These are phyloP conservation scores for Musa schizocarpa DNA, from an alignment of 176 grass and related monocot genomes.

Conservation along the genomic window DNA sequence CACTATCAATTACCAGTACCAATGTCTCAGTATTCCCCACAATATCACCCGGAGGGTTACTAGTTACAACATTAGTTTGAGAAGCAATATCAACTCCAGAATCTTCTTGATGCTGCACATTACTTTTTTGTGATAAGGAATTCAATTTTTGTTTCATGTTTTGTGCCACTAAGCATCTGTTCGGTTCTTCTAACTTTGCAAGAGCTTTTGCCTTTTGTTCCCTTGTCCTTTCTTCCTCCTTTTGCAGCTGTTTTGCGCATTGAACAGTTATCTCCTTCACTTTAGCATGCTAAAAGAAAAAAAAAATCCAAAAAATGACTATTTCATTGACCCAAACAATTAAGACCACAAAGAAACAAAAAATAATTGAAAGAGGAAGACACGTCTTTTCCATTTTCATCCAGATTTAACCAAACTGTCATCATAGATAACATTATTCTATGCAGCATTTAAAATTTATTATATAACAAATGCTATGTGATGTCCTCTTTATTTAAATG, in stretches of 20 bases:
- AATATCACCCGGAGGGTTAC: constrained; percentile 17
- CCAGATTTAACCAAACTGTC: neutral
- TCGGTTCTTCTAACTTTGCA: constrained; percentile 82
- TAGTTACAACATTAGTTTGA: neutral
- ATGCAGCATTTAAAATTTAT: neutral
- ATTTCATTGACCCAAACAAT: neutral
- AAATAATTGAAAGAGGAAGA: neutral
- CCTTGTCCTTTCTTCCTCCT: constrained; percentile 68
- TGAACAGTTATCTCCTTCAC: constrained; percentile 83
- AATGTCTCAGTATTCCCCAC: constrained; percentile 18
- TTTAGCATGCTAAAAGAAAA: constrained; percentile 45
- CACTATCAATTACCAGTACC: constrained; percentile 8
- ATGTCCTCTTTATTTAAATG: neutral
- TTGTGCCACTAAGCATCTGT: constrained; percentile 47
- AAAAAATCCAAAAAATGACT: constrained; percentile 15
- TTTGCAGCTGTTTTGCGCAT: constrained; percentile 67
- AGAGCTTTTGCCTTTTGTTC: constrained; percentile 90
- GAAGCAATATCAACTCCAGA: constrained; percentile 23
- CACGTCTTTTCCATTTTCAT: neutral
- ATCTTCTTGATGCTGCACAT: constrained; percentile 28
- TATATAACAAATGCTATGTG: neutral
- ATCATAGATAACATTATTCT: neutral
- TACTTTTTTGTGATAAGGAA: constrained; percentile 13
- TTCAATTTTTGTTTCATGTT: constrained; percentile 28
- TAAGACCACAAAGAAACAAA: too few relatives aligned